Percentiles rank a stretch among this genome's conserved stretches.
Conservation (phyloP, 2,329 filamentous ascomycete genomes). For the Calonectria honghensis region DNA sequence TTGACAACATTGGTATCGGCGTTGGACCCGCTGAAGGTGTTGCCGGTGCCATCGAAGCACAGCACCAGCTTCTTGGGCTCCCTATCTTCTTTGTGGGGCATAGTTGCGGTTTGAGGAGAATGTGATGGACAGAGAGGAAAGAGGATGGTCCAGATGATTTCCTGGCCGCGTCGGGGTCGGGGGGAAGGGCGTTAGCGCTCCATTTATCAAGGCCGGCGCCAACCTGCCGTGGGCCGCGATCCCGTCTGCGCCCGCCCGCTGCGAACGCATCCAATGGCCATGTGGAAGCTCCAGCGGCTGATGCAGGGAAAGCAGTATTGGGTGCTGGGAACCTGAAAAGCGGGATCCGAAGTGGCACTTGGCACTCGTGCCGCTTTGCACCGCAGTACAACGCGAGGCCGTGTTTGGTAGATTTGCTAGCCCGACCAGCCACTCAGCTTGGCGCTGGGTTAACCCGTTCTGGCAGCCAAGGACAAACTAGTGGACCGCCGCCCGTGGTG, state of each 20-base stretch:
- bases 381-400: neutral
- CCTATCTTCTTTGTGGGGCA: conserved; percentile 19
- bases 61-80: conserved; percentile 64
- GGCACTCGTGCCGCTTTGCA: neutral
- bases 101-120: neutral
- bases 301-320: too few relatives aligned
- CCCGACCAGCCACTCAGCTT: neutral
- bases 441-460: neutral
- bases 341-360: neutral
- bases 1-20: conserved; percentile 75
- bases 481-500: neutral
- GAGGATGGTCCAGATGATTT: neutral
- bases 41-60: conserved; percentile 71
- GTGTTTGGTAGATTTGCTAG: neutral
- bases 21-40: conserved; percentile 66
- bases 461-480: conserved; percentile 2
- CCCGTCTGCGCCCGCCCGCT: neutral
- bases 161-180: neutral
- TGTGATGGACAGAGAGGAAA: neutral
- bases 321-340: neutral
- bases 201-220: conserved; percentile 11
- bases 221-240: neutral
- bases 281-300: neutral
- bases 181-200: neutral
- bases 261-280: neutral